phyloP scores from a whole-genome alignment of 1,284 basidiomycete genomes.

The Rhodotorula sp. region DNA sequence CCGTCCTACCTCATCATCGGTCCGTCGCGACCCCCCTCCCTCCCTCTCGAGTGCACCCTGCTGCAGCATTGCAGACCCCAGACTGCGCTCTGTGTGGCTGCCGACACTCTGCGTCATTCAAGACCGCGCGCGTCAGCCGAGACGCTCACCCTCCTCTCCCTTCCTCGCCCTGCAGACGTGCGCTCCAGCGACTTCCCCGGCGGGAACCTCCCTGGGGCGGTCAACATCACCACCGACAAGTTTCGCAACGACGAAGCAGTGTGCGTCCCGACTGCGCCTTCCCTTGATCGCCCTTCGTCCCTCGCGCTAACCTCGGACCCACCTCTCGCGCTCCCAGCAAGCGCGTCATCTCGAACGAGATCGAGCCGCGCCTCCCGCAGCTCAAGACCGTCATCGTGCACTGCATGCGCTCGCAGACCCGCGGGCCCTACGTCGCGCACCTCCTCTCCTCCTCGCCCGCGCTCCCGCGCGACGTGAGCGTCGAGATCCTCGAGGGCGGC shows the following conservation, averaged over 20 bases:
- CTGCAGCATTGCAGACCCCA: neutral
- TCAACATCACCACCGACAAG: constrained; percentile 23
- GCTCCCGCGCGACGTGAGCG: constrained; percentile 5
- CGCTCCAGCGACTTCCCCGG: constrained; percentile 25
- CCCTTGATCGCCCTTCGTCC: neutral
- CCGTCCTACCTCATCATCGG: constrained; percentile 24
- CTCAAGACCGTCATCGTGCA: constrained; percentile 17
- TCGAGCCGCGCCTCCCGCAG: constrained; percentile 3
- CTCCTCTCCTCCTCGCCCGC: neutral
- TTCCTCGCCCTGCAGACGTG: constrained; percentile 14
- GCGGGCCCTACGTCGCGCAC: constrained; percentile 32
- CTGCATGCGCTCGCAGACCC: constrained; percentile 35
- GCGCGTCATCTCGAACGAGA: constrained; percentile 6
- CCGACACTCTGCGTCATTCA: too few relatives aligned
- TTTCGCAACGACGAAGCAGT: constrained; percentile 3
- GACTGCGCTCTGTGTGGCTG: too few relatives aligned
- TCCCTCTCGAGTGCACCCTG: too few relatives aligned
- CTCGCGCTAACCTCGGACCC: too few relatives aligned
- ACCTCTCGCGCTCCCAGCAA: neutral
- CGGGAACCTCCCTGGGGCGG: constrained; percentile 23
- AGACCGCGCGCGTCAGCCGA: too few relatives aligned
- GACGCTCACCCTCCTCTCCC: too few relatives aligned
- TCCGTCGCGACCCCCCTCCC: neutral
- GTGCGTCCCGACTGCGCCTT: neutral
- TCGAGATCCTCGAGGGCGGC: constrained; percentile 26